Percentiles rank a stretch among this genome's conserved stretches.
Conservation (phyloP, 2,329 filamentous ascomycete genomes). For the Stemphylium vesicarium region DNA sequence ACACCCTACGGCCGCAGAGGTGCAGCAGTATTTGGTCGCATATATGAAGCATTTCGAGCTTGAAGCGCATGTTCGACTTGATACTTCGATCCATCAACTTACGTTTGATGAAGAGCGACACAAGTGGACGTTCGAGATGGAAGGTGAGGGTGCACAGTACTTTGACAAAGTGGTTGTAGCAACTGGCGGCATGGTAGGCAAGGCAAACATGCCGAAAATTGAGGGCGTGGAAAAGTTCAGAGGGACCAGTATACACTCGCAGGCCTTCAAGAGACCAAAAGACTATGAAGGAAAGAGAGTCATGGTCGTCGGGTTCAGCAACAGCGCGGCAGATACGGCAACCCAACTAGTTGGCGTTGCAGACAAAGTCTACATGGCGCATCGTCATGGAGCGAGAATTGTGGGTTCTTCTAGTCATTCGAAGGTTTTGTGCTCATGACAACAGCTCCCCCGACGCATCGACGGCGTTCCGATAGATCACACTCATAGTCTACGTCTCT, state of each 20-base stretch:
- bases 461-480: slow-evolving; percentile 25
- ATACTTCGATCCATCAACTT: slow-evolving; percentile 16
- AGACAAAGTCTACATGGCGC: slow-evolving; percentile 29
- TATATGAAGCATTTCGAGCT: slow-evolving; percentile 29
- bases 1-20: slow-evolving; percentile 26
- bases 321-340: slow-evolving; percentile 35
- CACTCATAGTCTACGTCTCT: slow-evolving; percentile 19
- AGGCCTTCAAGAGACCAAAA: slow-evolving; percentile 21
- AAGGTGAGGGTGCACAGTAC: slow-evolving; percentile 7
- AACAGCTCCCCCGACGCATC: slow-evolving; percentile 22
- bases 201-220: slow-evolving; percentile 23
- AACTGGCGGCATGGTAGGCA: slow-evolving; percentile 24
- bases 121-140: slow-evolving; percentile 22
- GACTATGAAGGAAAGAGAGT: slow-evolving; percentile 23
- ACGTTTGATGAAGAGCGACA: slow-evolving; percentile 15
- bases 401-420: slow-evolving; percentile 3
- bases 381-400: slow-evolving; percentile 32
- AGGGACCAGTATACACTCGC: slow-evolving; percentile 19
- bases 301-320: slow-evolving; percentile 35
- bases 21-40: slow-evolving; percentile 27
- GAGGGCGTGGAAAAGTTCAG: slow-evolving; percentile 26
- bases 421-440: not conserved
- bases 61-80: slow-evolving; percentile 18
- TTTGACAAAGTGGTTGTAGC: slow-evolving; percentile 33
- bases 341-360: slow-evolving; percentile 28